Conservation (phyloP, 164 flowering plant species). For the Protea cynaroides region DNA sequence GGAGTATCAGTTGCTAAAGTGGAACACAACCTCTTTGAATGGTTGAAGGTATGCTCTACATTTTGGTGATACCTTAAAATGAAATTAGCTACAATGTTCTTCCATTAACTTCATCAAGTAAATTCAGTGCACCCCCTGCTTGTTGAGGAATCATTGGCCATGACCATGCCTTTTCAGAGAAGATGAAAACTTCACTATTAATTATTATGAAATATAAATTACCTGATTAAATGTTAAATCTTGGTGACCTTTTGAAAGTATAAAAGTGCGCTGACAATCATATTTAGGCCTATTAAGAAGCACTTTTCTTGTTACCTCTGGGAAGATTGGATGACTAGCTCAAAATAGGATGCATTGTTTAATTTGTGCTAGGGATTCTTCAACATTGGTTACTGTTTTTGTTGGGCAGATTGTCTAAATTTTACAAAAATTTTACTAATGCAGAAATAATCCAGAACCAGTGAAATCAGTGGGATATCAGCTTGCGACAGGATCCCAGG, state of each 20-base stretch:
- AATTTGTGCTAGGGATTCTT: too few relatives aligned
- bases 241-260: not conserved
- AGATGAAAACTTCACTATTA: not conserved
- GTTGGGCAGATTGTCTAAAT: too few relatives aligned
- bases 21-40: slow-evolving; percentile 84
- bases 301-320: not conserved
- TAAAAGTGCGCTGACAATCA: too few relatives aligned
- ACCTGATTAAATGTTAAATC: not conserved
- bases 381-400: too few relatives aligned
- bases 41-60: slow-evolving; percentile 70
- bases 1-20: slow-evolving; percentile 95
- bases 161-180: not conserved
- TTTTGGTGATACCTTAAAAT: not conserved
- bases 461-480: too few relatives aligned
- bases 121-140: not conserved
- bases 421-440: too few relatives aligned
- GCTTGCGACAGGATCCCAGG: too few relatives aligned
- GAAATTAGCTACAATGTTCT: not conserved
- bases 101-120: not conserved
- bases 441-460: too few relatives aligned
- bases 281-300: not conserved
- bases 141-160: not conserved
- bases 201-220: not conserved
- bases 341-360: not conserved
- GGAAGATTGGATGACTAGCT: not conserved